phyloP scores from a whole-genome alignment of 129 eudicot genomes.

The Flaveria linearis region DNA sequence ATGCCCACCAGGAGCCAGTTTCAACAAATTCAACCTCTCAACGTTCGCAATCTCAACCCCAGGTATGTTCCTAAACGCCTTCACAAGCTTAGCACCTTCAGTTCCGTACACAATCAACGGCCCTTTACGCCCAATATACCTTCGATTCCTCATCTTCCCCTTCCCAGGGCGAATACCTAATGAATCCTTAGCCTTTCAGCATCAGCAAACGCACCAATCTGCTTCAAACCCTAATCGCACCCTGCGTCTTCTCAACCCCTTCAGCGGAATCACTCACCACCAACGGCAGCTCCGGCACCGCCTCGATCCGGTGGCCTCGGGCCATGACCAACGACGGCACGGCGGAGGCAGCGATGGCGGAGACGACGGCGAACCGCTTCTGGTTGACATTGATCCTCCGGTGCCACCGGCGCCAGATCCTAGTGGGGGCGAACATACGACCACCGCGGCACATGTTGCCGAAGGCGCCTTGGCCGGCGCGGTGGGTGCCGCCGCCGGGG shows the following conservation, averaged over 20 bases:
- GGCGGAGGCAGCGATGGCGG: constrained; percentile 62
- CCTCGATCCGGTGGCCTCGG: constrained; percentile 59
- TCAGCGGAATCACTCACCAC: constrained; percentile 60
- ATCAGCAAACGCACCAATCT: constrained; percentile 53
- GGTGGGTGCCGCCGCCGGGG: constrained; percentile 78
- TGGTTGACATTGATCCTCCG: constrained; percentile 51
- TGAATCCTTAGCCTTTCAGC: constrained; percentile 68
- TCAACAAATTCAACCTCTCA: constrained; percentile 56
- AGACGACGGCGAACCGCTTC: constrained; percentile 59
- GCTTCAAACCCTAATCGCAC: constrained; percentile 58
- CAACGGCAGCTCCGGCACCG: constrained; percentile 67
- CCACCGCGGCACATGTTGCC: constrained; percentile 88
- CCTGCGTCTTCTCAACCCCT: constrained; percentile 57
- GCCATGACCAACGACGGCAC: constrained; percentile 70
- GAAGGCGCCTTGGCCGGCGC: constrained; percentile 77
- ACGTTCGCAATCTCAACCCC: constrained; percentile 60
- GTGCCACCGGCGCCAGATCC: constrained; percentile 78
- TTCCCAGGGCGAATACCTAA: constrained; percentile 59
- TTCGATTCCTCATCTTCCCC: constrained; percentile 72
- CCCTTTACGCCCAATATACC: constrained; percentile 66
- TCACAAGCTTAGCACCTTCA: constrained; percentile 70
- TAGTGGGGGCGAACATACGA: constrained; percentile 71
- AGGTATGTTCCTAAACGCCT: constrained; percentile 69
- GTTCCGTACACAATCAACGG: constrained; percentile 67
- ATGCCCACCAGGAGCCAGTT: constrained; percentile 73